These are phyloP conservation scores for Teratosphaeria nubilosa DNA, from an alignment of 2,329 filamentous ascomycete genomes.

Conservation along the genomic window DNA sequence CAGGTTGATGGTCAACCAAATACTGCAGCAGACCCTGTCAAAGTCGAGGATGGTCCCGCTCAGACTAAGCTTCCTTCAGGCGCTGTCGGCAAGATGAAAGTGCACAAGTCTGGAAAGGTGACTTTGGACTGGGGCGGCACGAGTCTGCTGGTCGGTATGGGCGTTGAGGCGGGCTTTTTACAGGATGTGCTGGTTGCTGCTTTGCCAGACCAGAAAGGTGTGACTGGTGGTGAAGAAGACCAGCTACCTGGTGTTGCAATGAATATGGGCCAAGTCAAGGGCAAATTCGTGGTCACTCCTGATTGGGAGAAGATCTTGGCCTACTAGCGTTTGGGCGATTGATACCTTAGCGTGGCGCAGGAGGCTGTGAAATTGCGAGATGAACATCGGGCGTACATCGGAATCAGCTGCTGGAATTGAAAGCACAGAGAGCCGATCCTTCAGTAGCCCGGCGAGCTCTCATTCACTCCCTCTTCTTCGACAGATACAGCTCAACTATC, in stretches of 20 bases:
- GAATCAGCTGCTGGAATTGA: background rate
- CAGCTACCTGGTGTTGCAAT: constrained; percentile 34
- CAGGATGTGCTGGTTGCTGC: constrained; percentile 47
- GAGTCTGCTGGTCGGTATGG: constrained; percentile 47
- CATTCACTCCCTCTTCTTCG: background rate
- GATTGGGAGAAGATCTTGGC: constrained; percentile 44
- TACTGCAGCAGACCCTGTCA: background rate
- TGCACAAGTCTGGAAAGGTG: constrained; percentile 52
- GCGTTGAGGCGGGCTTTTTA: constrained; percentile 46
- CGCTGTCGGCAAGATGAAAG: constrained; percentile 49
- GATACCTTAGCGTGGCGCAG: background rate
- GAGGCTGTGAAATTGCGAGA: background rate
- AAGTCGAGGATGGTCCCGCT: constrained; percentile 1
- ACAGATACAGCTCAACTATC: background rate
- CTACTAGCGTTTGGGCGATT: background rate
- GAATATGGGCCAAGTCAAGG: constrained; percentile 52
- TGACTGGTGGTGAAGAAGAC: constrained; percentile 14
- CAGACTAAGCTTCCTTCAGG: constrained; percentile 38
- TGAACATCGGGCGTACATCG: background rate
- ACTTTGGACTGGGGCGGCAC: constrained; percentile 55
- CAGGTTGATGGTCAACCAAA: constrained; percentile 9
- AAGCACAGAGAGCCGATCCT: background rate
- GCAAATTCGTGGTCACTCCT: constrained; percentile 54
- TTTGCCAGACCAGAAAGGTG: constrained; percentile 14
- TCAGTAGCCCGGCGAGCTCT: background rate